Base-by-base conservation (phyloP, 257 asterid genomes). In the Ilex aquifolium region DNA sequence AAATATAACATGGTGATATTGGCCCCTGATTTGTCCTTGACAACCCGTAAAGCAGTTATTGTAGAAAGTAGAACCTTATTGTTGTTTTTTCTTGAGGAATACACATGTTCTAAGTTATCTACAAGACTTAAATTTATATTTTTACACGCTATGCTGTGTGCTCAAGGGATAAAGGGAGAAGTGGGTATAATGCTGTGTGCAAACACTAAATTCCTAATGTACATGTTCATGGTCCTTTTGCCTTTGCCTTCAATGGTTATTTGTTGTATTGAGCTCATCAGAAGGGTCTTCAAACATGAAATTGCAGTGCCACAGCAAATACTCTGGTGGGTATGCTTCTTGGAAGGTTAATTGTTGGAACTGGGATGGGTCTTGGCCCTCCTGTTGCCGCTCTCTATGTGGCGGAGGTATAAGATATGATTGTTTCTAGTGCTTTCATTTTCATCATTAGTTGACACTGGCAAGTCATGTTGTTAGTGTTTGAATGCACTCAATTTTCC, bases 281-380 rank as follows among this genome's bases (percentile, higher is more conserved):
- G 60, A 72, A 12, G 31, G 63, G 32, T 62, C 32, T 59, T 54
- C 44, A 50, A 51, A 61, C 42, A 13, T 57, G 27, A 66, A 69
- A 55, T 67, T 57, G 42, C 85, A 88, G 96, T 80, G 96, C 95
- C 67, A 67, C 88, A 51, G 62, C 98, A 60, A 84, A 71, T 74
- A 68, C 90, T 71, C 88, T 91, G 57, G 84, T 76, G 56, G 90
- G 86, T 65, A 91, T 91, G 98, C 98, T 91, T 76, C 79, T 88
- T 52, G 98, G 98, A 56, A 84, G 98, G 78, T 80, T 91, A 56
- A 65, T 88, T 54, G 95, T 88, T 49, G 98, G 98, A 68, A 71
- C 77, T 32, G 98, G 98, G 66, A 88, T 91, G 95, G 98, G 98
- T 66, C 78, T 91, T 74, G 95, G 98, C 56, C 98, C 98, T 65